Evolutionary conservation across 345 rosid genomes (phyloP).

Genomic region (Abelmoschus esculentus): DNA sequence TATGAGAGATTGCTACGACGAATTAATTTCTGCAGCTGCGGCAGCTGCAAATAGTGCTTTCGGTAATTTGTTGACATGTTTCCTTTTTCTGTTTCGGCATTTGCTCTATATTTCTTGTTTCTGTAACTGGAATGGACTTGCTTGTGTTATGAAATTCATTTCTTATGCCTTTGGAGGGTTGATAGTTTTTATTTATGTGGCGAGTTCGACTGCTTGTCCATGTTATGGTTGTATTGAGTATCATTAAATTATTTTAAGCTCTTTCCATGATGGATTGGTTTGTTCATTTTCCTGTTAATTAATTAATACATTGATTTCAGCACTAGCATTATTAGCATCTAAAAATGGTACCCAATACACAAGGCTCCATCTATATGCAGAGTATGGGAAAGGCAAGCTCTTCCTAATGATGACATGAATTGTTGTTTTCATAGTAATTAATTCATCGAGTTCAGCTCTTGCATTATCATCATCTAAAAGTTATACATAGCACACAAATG

Average conservation of each 20-base stretch:
- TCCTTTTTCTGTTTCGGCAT: not conserved
- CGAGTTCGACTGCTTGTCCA: not conserved
- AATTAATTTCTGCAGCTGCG: conserved; percentile 88
- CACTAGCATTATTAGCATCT: not conserved
- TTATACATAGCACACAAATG: not conserved
- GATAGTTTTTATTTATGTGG: not conserved
- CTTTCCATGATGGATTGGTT: not conserved
- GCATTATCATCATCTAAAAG: not conserved
- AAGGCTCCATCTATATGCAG: not conserved
- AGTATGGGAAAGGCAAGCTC: not conserved
- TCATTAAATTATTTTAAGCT: not conserved
- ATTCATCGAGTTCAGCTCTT: not conserved
- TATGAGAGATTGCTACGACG: conserved; percentile 89
- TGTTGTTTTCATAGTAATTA: not conserved
- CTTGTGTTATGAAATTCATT: not conserved
- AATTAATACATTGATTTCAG: not conserved
- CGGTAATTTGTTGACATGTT: conserved; percentile 33
- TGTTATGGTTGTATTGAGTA: not conserved
- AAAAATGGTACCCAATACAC: not conserved
- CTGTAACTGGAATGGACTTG: not conserved
- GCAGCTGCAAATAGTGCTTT: conserved; percentile 86
- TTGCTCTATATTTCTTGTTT: not conserved
- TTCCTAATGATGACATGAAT: not conserved
- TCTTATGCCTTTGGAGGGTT: not conserved
- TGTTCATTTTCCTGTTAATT: not conserved